phyloP scores from a whole-genome alignment of 1,139 yeast genomes.

The Candida albicans region DNA sequence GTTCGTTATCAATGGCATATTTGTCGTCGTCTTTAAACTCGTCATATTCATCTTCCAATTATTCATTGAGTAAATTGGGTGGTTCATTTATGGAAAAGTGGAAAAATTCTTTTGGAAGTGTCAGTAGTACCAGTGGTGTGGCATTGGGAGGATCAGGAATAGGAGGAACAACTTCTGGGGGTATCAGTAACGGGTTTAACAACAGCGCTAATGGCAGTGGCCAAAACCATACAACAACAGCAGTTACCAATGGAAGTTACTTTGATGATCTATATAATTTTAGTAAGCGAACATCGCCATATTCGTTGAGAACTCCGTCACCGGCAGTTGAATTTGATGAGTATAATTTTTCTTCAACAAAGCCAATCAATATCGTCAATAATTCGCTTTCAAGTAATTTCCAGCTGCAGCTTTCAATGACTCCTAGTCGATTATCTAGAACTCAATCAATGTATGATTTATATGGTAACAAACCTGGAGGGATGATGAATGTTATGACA shows the following conservation, averaged over 20 bases:
- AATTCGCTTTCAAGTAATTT: not conserved
- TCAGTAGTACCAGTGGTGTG: slow-evolving; percentile 1
- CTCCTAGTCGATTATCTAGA: slow-evolving; percentile 29
- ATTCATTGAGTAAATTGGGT: slow-evolving; percentile 42
- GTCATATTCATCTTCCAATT: slow-evolving; percentile 36
- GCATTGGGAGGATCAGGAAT: not conserved
- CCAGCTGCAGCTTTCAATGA: slow-evolving; percentile 11
- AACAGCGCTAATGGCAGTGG: slow-evolving; percentile 1
- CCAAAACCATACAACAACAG: not conserved
- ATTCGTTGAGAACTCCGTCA: slow-evolving; percentile 45
- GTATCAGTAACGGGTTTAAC: not conserved
- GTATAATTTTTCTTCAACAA: slow-evolving; percentile 30
- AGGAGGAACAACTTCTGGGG: not conserved
- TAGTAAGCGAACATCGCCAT: slow-evolving; percentile 30
- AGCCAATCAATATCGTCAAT: slow-evolving; percentile 13
- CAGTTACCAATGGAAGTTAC: slow-evolving; percentile 12
- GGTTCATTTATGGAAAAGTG: slow-evolving; percentile 51
- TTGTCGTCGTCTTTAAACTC: slow-evolving; percentile 44
- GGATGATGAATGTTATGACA: slow-evolving; percentile 10
- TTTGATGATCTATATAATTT: slow-evolving; percentile 17
- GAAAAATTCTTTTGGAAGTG: slow-evolving; percentile 33
- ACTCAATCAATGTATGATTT: slow-evolving; percentile 43
- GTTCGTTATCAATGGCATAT: slow-evolving; percentile 44
- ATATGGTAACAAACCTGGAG: slow-evolving; percentile 17
- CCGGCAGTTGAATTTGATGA: slow-evolving; percentile 50